phyloP scores from a whole-genome alignment of 164 flowering plant species.

The Kalanchoe fedtschenkoi region DNA sequence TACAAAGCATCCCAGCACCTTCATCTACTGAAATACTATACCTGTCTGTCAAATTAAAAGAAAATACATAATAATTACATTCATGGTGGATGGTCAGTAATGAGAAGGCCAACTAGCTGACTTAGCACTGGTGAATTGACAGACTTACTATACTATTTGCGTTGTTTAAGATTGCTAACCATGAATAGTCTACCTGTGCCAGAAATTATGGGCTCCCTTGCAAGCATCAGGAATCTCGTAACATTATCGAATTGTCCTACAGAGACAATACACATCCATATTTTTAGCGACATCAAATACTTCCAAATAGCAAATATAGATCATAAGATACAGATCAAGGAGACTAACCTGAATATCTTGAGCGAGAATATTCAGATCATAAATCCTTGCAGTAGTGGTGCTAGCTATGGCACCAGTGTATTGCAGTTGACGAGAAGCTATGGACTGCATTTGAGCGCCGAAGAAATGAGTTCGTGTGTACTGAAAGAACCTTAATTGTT shows the following conservation, averaged over 20 bases:
- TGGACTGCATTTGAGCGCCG: slow-evolving; percentile 27
- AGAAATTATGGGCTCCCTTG: slow-evolving; percentile 90
- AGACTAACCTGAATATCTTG: slow-evolving; percentile 71
- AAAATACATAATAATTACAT: not conserved
- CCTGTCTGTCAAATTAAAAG: slow-evolving; percentile 51
- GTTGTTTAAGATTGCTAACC: slow-evolving; percentile 26
- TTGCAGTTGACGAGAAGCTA: slow-evolving; percentile 57
- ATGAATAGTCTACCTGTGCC: slow-evolving; percentile 71
- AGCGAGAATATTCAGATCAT: slow-evolving; percentile 66
- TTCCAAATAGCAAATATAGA: not conserved
- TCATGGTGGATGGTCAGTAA: not conserved
- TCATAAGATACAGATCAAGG: slow-evolving; percentile 1
- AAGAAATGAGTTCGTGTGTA: not conserved
- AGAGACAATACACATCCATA: slow-evolving; percentile 3
- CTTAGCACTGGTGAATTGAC: too few species aligned
- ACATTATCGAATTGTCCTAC: slow-evolving; percentile 81
- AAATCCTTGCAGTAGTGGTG: slow-evolving; percentile 57
- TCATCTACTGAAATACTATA: slow-evolving; percentile 84
- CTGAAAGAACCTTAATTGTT: not conserved
- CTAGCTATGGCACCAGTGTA: slow-evolving; percentile 94
- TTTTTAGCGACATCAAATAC: not conserved
- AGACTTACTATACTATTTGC: not conserved
- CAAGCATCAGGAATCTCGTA: slow-evolving; percentile 88
- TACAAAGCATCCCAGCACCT: slow-evolving; percentile 86
- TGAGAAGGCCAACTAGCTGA: not conserved